Evolutionary conservation across 208 protist species (phyloP), one percentile per base, ranked within the genome.

Genomic region (Trypanosoma conorhini): DNA sequence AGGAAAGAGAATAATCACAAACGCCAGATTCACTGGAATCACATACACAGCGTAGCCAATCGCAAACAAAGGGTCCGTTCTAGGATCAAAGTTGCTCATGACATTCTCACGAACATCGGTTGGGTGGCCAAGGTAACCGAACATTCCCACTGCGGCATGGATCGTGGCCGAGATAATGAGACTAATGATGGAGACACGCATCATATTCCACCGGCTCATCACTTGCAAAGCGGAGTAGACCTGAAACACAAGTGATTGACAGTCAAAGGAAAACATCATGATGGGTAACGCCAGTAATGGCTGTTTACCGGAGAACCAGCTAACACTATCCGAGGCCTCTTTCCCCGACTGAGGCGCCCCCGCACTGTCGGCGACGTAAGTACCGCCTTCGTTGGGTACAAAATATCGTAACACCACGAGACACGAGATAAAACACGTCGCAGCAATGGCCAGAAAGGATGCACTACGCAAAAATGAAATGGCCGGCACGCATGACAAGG

Each of bases 211-310:
- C 33, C 87, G 87, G 10, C 75, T 72, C 83, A 91, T 91, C 54
- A 84, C 71, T 1, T 82, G 56, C 3, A 93, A 74, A 0, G 71
- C 65, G 13, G 85, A 77, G 76, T 93, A 93, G 26, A 93, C 79
- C 62, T 93, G 88, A 58, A 93, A 93, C 3, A 91, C 79, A 35
- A 93, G 76, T 30, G 84, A 85, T 73, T 93, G 88, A 59, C 88
- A 93, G 62, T 89, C 88, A 56, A 93, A 93, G 58, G 85, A 88
- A 71, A 93, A 93, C 88, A 93, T 93, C 61, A 91, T 85, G 68
- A 93, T 88, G 8, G 88, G 84, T 21, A 93, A 61, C 0, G 83
- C 68, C 35, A 93, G 65, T 21, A 91, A 57, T 5, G 82, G 80
- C 30, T 87, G 64, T 8, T 22, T 52, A 22, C 87, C 87, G 52